phyloP scores from a whole-genome alignment of 2,329 filamentous ascomycete genomes.

The Epichloe sp. region DNA sequence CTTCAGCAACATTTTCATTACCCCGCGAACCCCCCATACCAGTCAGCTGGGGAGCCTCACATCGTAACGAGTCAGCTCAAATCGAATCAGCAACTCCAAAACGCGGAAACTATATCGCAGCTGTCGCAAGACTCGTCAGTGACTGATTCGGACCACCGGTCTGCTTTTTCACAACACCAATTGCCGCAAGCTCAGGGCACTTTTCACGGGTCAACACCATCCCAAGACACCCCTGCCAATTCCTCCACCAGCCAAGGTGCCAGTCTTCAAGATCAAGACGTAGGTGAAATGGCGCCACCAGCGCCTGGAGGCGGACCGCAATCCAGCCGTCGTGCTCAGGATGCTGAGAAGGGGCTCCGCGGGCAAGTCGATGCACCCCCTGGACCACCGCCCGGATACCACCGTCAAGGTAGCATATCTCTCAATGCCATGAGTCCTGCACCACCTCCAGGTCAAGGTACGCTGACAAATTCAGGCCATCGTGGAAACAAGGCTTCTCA shows the following conservation, averaged over 20 bases:
- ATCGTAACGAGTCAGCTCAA: constrained; percentile 23
- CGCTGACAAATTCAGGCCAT: constrained; percentile 22
- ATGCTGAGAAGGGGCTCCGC: constrained; percentile 34
- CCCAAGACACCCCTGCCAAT: constrained; percentile 16
- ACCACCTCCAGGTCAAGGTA: constrained; percentile 21
- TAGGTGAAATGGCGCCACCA: constrained; percentile 31
- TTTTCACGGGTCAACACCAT: constrained; percentile 23
- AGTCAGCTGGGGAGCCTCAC: constrained; percentile 24
- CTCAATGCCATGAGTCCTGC: constrained; percentile 30
- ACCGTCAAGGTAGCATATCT: constrained; percentile 36
- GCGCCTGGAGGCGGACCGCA: constrained; percentile 27
- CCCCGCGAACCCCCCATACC: constrained; percentile 13
- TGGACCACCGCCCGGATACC: constrained; percentile 38
- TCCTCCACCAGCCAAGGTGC: background rate
- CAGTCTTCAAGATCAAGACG: constrained; percentile 15
- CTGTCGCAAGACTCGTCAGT: constrained; percentile 48
- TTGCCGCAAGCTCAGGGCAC: constrained; percentile 30
- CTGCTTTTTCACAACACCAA: constrained; percentile 30
- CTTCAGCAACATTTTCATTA: constrained; percentile 15
- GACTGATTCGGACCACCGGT: constrained; percentile 33
- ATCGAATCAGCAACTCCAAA: constrained; percentile 24
- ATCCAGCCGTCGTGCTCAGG: constrained; percentile 33
- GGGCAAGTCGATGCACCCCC: constrained; percentile 29
- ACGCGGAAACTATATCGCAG: constrained; percentile 48
- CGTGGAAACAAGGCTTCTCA: constrained; percentile 26